Evolutionary conservation across 2,329 filamentous ascomycete species (phyloP).

Genomic region (Biscogniauxia sp.): DNA sequence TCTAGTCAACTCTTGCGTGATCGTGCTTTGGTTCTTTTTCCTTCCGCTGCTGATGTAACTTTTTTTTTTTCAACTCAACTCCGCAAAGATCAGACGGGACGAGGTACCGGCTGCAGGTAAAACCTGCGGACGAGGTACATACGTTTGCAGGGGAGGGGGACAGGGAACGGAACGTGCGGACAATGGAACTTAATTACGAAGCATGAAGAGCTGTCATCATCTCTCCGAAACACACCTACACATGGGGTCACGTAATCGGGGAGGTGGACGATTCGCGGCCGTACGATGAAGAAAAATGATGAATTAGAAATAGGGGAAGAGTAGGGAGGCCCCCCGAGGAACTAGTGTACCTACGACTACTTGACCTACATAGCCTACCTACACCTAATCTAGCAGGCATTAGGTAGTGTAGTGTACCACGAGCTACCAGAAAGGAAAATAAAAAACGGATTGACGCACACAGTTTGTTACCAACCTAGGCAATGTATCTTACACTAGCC

Average conservation of each 20-base stretch:
- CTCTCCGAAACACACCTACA: not conserved
- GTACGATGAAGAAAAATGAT: too few species aligned
- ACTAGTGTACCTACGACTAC: too few species aligned
- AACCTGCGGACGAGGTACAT: not conserved
- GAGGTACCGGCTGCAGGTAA: not conserved
- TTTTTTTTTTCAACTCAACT: slow-evolving; percentile 4
- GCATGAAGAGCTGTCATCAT: not conserved
- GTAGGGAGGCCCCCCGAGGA: too few species aligned
- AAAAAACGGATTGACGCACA: too few species aligned
- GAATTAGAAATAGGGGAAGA: too few species aligned
- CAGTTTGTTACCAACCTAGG: not conserved
- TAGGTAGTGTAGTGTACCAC: too few species aligned
- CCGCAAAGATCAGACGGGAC: not conserved
- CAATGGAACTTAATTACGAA: not conserved
- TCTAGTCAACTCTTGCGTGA: slow-evolving; percentile 18
- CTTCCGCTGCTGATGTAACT: slow-evolving; percentile 18
- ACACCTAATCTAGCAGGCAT: too few species aligned
- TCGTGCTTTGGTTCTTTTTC: not conserved
- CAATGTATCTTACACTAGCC: not conserved
- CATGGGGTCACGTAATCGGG: not conserved
- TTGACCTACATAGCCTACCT: too few species aligned
- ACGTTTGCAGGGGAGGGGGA: not conserved
- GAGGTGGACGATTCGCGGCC: not conserved
- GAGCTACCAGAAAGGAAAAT: too few species aligned
- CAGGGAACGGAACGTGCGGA: not conserved